Conservation (phyloP, 2,329 filamentous ascomycete genomes). For the Fusarium algeriense region DNA sequence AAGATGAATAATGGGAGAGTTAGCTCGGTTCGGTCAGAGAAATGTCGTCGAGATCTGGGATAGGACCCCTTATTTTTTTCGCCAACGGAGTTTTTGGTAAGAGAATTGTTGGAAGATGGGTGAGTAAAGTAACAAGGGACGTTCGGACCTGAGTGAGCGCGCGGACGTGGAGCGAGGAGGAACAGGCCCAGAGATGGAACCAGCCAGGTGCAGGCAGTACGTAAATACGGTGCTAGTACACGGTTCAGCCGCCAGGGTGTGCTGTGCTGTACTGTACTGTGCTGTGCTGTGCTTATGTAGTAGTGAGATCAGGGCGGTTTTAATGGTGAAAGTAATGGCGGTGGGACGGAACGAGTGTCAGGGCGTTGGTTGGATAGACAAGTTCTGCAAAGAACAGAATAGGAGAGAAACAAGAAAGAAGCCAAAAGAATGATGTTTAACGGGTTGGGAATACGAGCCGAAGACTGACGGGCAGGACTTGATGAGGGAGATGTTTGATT, state of each 20-base stretch:
- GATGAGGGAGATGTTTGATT: constrained; percentile 14
- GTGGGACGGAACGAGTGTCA: constrained; percentile 42
- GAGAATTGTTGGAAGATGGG: constrained; percentile 37
- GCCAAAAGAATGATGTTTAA: constrained; percentile 31
- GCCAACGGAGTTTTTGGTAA: constrained; percentile 33
- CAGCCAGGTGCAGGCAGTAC: constrained; percentile 22
- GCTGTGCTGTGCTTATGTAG: background rate
- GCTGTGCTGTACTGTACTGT: background rate
- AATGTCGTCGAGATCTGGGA: constrained; percentile 36
- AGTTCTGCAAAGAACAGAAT: background rate
- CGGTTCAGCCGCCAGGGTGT: constrained; percentile 32
- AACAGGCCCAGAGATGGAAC: constrained; percentile 23
- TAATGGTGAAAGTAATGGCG: constrained; percentile 46
- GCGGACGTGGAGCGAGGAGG: constrained; percentile 39
- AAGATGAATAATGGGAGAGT: constrained; percentile 8
- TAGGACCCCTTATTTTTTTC: constrained; percentile 41
- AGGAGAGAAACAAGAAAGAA: constrained; percentile 3
- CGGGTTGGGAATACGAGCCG: constrained; percentile 47
- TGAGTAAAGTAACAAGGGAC: constrained; percentile 40
- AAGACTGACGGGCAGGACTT: constrained; percentile 6
- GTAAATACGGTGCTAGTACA: constrained; percentile 36
- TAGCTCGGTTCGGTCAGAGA: constrained; percentile 15
- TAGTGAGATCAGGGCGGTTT: constrained; percentile 35
- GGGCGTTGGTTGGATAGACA: constrained; percentile 39
- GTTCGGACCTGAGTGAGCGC: constrained; percentile 35